A percentile compares a stretch with the other conserved stretches of the same genome.
phyloP scores from a whole-genome alignment of 805 yeast genomes.

The Schwanniomyces polymorphus region DNA sequence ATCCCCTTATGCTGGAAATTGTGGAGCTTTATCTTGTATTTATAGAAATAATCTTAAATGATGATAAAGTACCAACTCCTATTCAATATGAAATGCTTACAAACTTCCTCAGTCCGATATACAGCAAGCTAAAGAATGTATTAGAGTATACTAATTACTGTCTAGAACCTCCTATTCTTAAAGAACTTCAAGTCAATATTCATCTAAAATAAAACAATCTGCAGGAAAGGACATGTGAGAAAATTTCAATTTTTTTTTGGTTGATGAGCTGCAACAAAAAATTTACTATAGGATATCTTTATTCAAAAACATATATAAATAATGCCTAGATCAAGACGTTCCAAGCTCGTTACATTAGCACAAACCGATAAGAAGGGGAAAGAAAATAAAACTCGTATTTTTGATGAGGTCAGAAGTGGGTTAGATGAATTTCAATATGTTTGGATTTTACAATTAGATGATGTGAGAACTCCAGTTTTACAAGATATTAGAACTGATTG shows the following conservation, averaged over 20 bases:
- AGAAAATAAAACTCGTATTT: slow-evolving; percentile 87
- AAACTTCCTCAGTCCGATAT: slow-evolving; percentile 6
- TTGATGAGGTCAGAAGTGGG: slow-evolving; percentile 83
- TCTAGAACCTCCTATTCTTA: slow-evolving; percentile 8
- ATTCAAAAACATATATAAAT: slow-evolving; percentile 9
- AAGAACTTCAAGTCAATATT: slow-evolving; percentile 11
- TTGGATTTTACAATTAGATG: slow-evolving; percentile 86
- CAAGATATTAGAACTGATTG: slow-evolving; percentile 92
- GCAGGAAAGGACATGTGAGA: slow-evolving; percentile 1
- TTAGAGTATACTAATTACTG: slow-evolving; percentile 2
- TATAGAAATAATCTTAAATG: slow-evolving; percentile 11
- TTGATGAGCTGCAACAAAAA: slow-evolving; percentile 22
- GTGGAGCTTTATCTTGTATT: slow-evolving; percentile 12
- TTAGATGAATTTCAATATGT: slow-evolving; percentile 75
- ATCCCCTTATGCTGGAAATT: slow-evolving; percentile 6
- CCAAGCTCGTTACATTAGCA: slow-evolving; percentile 92
- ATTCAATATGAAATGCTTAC: slow-evolving; percentile 15
- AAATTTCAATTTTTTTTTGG: slow-evolving; percentile 10
- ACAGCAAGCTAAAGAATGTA: slow-evolving; percentile 1
- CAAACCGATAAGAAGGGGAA: slow-evolving; percentile 95
- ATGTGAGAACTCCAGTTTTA: slow-evolving; percentile 92
- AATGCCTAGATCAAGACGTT: slow-evolving; percentile 97
- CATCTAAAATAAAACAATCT: neutral
- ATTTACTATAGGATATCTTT: neutral
- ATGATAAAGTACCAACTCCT: slow-evolving; percentile 10